A percentile compares a stretch with the other conserved stretches of the same genome.
These are phyloP conservation scores for Mastigamoeba balamuthi DNA, from an alignment of 78 protist genomes.

Conservation along the genomic window DNA sequence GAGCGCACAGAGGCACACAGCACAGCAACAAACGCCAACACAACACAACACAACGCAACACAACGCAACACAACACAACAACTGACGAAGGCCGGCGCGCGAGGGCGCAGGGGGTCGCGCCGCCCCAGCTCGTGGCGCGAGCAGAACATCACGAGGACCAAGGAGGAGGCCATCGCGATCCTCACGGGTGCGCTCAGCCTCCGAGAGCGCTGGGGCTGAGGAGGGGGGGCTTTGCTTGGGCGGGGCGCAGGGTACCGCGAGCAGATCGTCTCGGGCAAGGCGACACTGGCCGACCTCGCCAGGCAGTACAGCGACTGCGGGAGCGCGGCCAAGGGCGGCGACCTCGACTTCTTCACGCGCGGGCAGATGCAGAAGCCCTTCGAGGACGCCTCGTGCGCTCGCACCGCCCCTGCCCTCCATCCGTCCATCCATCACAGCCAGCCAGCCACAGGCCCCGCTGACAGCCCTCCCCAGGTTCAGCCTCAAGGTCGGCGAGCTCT, in stretches of 20 bases:
- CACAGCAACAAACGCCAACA: too few relatives aligned
- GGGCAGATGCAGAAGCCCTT: background rate
- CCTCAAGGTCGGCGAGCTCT: slow-evolving; percentile 62
- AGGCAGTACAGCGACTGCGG: background rate
- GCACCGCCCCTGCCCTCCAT: background rate
- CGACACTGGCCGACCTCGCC: background rate
- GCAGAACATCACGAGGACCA: background rate
- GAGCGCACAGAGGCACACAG: too few relatives aligned
- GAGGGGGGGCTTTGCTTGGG: too few relatives aligned
- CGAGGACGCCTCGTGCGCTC: background rate
- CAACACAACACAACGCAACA: too few relatives aligned
- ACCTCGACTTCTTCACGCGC: background rate
- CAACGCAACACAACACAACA: too few relatives aligned
- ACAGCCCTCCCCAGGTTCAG: slow-evolving; percentile 3
- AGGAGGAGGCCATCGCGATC: background rate
- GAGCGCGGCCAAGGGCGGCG: background rate
- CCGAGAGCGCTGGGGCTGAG: too few relatives aligned
- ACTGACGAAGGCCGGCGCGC: too few relatives aligned
- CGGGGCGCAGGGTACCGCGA: too few relatives aligned
- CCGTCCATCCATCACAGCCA: background rate
- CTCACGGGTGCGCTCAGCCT: too few relatives aligned
- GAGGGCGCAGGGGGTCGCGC: background rate
- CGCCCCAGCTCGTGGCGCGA: background rate
- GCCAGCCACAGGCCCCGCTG: background rate
- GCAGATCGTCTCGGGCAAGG: background rate